These are phyloP conservation scores for Penicillium glabrum DNA, from an alignment of 2,329 filamentous ascomycete species.

Conservation along the genomic window DNA sequence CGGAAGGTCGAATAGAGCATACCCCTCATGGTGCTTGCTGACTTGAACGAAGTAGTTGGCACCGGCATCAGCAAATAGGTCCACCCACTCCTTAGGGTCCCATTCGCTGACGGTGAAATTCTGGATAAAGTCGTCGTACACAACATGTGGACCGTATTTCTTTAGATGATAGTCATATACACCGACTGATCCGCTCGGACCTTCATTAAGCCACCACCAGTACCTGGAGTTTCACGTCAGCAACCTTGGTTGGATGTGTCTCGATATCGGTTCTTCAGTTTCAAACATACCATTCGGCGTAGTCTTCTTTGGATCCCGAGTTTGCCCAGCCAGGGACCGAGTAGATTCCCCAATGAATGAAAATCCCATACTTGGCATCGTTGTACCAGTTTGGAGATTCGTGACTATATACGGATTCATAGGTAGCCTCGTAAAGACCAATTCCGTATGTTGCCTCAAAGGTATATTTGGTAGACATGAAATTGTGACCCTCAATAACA, in stretches of 20 bases:
- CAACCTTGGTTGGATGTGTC: not conserved
- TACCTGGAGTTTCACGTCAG: conserved; percentile 8
- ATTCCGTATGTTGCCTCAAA: conserved; percentile 41
- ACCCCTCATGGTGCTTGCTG: conserved; percentile 51
- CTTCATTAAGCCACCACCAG: conserved; percentile 51
- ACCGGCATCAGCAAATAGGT: conserved; percentile 53
- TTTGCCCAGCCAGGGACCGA: conserved; percentile 58
- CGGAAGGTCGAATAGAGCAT: conserved; percentile 46
- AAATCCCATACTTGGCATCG: conserved; percentile 59
- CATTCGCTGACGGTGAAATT: conserved; percentile 54
- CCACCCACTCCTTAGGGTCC: conserved; percentile 55
- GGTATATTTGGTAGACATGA: conserved; percentile 21
- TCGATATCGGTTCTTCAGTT: not conserved
- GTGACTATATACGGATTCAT: conserved; percentile 42
- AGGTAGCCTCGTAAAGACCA: conserved; percentile 32
- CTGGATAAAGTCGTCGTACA: conserved; percentile 58
- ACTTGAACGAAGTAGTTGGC: conserved; percentile 50
- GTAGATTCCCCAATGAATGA: conserved; percentile 62
- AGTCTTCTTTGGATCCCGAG: conserved; percentile 35
- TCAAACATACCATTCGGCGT: conserved; percentile 37
- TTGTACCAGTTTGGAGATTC: conserved; percentile 57
- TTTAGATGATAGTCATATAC: conserved; percentile 52
- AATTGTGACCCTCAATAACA: conserved; percentile 23
- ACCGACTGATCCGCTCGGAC: conserved; percentile 43
- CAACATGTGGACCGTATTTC: conserved; percentile 52